phyloP scores from a whole-genome alignment of 129 eudicot genomes.

The Escallonia rubra region DNA sequence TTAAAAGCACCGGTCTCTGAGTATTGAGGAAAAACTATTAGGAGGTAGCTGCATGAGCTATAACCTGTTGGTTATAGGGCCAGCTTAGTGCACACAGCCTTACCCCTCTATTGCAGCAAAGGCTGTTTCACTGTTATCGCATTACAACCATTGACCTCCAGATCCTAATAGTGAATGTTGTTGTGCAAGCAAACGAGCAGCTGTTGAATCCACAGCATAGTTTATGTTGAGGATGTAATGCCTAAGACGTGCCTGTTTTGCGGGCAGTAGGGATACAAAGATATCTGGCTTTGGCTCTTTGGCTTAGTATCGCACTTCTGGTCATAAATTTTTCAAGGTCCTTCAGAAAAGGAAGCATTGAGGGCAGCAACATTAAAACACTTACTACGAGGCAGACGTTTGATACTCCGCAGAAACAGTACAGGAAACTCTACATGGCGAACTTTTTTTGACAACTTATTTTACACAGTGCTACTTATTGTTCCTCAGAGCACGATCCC shows the following conservation, averaged over 20 bases:
- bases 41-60: no score
- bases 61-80: no score
- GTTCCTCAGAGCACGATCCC: constrained; percentile 8
- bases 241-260: background rate
- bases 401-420: constrained; percentile 1
- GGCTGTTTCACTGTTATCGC: no score
- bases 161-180: no score
- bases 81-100: no score
- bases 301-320: background rate
- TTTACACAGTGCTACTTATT: constrained; percentile 10
- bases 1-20: no score
- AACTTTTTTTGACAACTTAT: background rate
- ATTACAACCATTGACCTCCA: no score
- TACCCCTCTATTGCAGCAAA: no score
- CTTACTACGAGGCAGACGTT: background rate
- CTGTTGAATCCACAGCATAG: no score
- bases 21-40: no score
- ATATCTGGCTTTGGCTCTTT: background rate
- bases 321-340: background rate
- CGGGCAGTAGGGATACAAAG: background rate
- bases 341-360: background rate
- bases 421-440: background rate
- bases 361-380: background rate
- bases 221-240: no score
- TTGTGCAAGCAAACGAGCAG: no score